Conservation (phyloP, 257 asterid genomes). For the Prunella vulgaris region DNA sequence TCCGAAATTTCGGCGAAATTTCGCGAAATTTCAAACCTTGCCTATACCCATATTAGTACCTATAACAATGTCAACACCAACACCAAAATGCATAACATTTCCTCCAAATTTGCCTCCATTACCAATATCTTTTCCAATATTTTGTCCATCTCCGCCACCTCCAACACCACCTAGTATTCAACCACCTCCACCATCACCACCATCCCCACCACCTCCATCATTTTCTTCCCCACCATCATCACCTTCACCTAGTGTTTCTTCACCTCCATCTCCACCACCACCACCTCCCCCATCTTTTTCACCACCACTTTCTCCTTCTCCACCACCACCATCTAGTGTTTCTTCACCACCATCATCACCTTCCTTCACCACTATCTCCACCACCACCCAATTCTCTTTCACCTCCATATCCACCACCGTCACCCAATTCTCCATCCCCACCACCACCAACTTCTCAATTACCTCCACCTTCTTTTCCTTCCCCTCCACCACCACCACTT, state of each 20-base stretch:
- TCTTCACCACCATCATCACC: no score
- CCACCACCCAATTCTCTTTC: no score
- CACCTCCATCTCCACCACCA: no score
- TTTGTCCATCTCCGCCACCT: background rate
- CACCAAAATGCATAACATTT: background rate
- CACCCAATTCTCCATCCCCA: no score
- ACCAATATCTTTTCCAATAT: background rate
- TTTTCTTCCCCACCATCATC: background rate
- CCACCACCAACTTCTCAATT: background rate
- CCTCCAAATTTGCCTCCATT: background rate
- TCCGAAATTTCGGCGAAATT: no score
- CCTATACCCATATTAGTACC: no score
- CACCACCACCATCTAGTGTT: no score
- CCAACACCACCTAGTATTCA: background rate
- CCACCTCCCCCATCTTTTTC: background rate
- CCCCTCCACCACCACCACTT: background rate
- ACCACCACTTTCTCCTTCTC: background rate
- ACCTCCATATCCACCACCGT: no score
- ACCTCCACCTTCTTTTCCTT: no score
- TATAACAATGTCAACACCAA: background rate
- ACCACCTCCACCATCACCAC: background rate
- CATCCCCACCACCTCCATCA: background rate
- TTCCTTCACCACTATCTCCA: no score
- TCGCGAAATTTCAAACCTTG: no score
- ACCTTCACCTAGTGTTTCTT: background rate